Evolutionary conservation across 2,329 filamentous ascomycete species (phyloP), one percentile per base, ranked within the genome.

Genomic region (Fusarium xyrophilum): DNA sequence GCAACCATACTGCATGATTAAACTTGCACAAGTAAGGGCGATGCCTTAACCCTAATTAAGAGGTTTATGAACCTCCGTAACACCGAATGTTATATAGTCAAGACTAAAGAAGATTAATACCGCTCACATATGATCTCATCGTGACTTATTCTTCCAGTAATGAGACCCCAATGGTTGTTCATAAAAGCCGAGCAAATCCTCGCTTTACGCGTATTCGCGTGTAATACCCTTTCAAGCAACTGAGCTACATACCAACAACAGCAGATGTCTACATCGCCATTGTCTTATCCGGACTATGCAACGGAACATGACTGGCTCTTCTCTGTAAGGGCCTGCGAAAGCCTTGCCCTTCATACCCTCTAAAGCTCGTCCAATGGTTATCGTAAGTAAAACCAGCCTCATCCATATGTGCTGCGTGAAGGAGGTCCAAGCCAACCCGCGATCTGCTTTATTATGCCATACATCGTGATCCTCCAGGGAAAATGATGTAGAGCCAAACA

Each of bases 131-230:
- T 46, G 43, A 46, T 17, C 17, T 46, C 43, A 30, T 23, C 7
- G 4, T 32, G 44, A 11, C 3, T 32, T 32, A 1, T 7, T 7
- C 15, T 17, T 7, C 6, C 28, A 23, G 8, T 7, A 13, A 8
- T 33, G 7, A 10, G 6, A 8, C n/a, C 12, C 15, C 21, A 23
- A 23, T 7, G 1, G 12, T 1, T 14, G 6, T 7, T 6, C 11
- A 10, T 2, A 2, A 15, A 30, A 47, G 2, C 15, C 28, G 15
- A 48, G 12, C 6, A 6, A 2, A 4, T 6, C 15, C 7, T 0
- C 19, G 4, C 11, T 19, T 19, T 48, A 19, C 44, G 28, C 28
- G 28, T 48, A 48, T 19, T 33, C 28, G 28, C 15, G 0, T 25
- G 8, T 2, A 25, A 15, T 5, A 14, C 21, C 15, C 6, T 7